Evolutionary conservation across 169 alveolate genomes (phyloP).

Genomic region (Toxoplasma gondii): DNA sequence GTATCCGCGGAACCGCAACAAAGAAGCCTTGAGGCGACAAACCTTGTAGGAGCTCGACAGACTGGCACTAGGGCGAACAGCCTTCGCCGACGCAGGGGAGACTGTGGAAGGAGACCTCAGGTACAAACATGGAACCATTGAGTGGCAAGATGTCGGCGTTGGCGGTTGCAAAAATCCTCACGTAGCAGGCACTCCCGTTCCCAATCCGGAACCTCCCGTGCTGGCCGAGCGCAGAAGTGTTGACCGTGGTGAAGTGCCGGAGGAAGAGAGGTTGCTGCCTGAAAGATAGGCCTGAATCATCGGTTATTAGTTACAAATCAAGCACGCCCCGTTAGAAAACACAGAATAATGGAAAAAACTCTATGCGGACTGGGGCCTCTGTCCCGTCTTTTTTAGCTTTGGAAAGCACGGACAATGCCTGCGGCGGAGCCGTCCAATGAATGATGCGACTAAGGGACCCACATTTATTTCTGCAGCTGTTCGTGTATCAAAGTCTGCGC

Average conservation of each 20-base stretch:
- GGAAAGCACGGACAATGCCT: background rate
- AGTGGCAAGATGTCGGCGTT: background rate
- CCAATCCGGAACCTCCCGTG: background rate
- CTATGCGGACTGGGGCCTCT: background rate
- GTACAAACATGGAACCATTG: background rate
- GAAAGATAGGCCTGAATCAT: background rate
- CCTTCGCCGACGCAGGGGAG: background rate
- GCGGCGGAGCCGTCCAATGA: background rate
- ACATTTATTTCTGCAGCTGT: background rate
- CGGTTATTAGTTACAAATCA: background rate
- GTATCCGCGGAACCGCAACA: background rate
- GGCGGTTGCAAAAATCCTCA: background rate
- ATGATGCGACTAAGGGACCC: background rate
- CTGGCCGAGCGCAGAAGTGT: background rate
- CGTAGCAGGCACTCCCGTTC: background rate
- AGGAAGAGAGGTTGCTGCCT: background rate
- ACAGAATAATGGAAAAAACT: background rate
- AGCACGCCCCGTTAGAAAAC: background rate
- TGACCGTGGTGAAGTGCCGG: background rate
- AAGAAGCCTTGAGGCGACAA: background rate
- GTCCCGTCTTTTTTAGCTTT: background rate
- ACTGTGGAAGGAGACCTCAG: background rate
- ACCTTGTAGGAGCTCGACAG: background rate
- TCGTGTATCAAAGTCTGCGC: background rate
- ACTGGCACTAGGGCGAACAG: background rate